phyloP scores from a whole-genome alignment of 2,329 filamentous ascomycete genomes.

The Zalaria obscura region DNA sequence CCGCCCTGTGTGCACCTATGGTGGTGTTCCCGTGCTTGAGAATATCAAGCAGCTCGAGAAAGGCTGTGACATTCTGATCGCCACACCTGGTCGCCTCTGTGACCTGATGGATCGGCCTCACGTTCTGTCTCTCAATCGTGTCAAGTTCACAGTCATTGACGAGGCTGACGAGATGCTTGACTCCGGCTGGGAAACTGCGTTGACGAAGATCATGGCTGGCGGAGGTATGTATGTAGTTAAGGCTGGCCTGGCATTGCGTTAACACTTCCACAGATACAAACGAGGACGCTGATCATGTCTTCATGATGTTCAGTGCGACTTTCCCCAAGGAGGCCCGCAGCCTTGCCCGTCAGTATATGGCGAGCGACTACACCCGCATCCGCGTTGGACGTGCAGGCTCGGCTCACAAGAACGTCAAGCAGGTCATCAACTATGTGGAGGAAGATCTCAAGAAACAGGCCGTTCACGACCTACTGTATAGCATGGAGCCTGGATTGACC shows the following conservation, averaged over 20 bases:
- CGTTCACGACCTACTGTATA: slow-evolving; percentile 57
- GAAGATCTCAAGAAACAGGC: slow-evolving; percentile 52
- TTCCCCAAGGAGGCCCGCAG: slow-evolving; percentile 71
- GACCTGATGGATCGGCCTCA: slow-evolving; percentile 67
- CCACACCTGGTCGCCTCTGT: slow-evolving; percentile 70
- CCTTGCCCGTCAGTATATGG: slow-evolving; percentile 63
- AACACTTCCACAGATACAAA: slow-evolving; percentile 45
- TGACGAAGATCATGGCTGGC: slow-evolving; percentile 63
- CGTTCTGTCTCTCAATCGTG: slow-evolving; percentile 56
- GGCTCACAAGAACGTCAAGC: slow-evolving; percentile 68
- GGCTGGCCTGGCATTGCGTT: neutral
- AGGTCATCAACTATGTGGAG: slow-evolving; percentile 56
- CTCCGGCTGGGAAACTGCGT: slow-evolving; percentile 61
- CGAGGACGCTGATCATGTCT: slow-evolving; percentile 52
- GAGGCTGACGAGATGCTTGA: slow-evolving; percentile 90
- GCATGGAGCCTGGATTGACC: slow-evolving; percentile 58
- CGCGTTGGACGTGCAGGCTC: slow-evolving; percentile 78
- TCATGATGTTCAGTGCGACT: slow-evolving; percentile 86
- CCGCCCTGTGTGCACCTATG: slow-evolving; percentile 79
- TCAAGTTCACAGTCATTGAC: slow-evolving; percentile 70
- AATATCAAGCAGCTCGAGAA: slow-evolving; percentile 61
- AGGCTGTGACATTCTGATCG: slow-evolving; percentile 83
- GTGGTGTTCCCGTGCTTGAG: slow-evolving; percentile 57
- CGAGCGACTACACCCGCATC: slow-evolving; percentile 61
- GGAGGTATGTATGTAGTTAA: slow-evolving; percentile 46